Conservation (phyloP, 2,329 filamentous ascomycete species). For the Fulvia fulva region DNA sequence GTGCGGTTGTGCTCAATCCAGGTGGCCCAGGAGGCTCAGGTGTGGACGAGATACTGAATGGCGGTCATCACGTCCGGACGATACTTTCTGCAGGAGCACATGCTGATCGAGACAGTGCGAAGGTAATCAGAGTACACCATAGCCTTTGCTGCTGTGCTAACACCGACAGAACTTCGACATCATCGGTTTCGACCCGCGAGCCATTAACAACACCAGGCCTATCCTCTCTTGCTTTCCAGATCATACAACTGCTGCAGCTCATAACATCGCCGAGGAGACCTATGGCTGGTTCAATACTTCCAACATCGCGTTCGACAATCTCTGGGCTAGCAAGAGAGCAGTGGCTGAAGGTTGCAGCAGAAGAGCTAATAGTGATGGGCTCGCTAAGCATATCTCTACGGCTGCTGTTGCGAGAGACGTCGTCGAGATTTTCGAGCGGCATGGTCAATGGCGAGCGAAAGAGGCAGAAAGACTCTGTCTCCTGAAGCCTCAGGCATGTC, state of each 20-base stretch:
- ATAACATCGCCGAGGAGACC: not conserved
- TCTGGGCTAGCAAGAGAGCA: constrained; percentile 8
- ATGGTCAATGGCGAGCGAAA: constrained; percentile 24
- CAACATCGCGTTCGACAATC: not conserved
- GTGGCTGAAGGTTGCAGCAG: constrained; percentile 5
- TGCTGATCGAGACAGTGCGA: no score
- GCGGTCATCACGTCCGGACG: not conserved
- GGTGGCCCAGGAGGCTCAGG: constrained; percentile 41
- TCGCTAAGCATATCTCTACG: constrained; percentile 35
- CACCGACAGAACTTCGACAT: constrained; percentile 37
- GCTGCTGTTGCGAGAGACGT: constrained; percentile 45
- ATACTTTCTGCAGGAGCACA: no score
- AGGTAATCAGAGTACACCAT: no score
- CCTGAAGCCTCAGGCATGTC: no score
- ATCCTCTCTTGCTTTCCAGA: constrained; percentile 21
- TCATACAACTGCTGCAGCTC: not conserved
- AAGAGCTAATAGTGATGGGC: not conserved
- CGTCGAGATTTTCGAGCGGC: constrained; percentile 42
- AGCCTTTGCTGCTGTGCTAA: no score
- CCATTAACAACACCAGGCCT: constrained; percentile 35
- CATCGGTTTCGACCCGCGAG: constrained; percentile 40
- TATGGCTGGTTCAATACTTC: not conserved
- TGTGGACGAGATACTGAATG: constrained; percentile 11
- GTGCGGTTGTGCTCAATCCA: constrained; percentile 40
- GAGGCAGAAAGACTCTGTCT: constrained; percentile 19